Percentiles rank a stretch among this genome's conserved stretches.
Evolutionary conservation across 176 grass and related monocot genomes (phyloP).

Genomic region (Guadua angustifolia): DNA sequence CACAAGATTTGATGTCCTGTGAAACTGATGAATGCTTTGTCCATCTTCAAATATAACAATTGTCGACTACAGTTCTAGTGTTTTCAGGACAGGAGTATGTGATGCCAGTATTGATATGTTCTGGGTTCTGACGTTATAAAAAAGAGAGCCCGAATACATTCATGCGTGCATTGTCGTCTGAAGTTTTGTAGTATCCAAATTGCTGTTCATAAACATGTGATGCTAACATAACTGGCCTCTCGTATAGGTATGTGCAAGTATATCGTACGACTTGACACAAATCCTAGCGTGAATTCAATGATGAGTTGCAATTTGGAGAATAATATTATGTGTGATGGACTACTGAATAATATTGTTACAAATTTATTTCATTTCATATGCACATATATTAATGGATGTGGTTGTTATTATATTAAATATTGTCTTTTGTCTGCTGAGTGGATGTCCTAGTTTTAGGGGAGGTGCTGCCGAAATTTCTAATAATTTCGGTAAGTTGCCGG

Average conservation of each 20-base stretch:
- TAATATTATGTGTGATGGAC: too few species aligned
- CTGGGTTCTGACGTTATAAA: not conserved
- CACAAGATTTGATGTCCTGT: not conserved
- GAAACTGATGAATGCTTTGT: not conserved
- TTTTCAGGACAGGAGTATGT: not conserved
- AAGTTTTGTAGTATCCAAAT: not conserved
- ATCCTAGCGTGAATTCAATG: too few species aligned
- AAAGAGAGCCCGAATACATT: not conserved
- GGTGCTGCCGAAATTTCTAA: too few species aligned
- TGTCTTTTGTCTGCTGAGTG: too few species aligned
- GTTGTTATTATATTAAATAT: too few species aligned
- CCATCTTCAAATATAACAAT: constrained; percentile 21
- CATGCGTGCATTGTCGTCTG: constrained; percentile 25
- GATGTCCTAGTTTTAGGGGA: too few species aligned
- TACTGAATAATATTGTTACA: too few species aligned
- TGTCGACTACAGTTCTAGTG: not conserved
- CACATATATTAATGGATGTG: too few species aligned
- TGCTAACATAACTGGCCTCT: not conserved
- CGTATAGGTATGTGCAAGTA: constrained; percentile 86
- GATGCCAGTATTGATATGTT: not conserved
- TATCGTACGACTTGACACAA: constrained; percentile 81
- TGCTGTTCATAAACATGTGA: constrained; percentile 20
- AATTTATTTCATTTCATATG: too few species aligned
- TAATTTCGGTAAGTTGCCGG: too few species aligned
- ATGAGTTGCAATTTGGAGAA: too few species aligned